Conservation (phyloP, 805 yeast genomes). For the Kodamaea kaohsiungensis region DNA sequence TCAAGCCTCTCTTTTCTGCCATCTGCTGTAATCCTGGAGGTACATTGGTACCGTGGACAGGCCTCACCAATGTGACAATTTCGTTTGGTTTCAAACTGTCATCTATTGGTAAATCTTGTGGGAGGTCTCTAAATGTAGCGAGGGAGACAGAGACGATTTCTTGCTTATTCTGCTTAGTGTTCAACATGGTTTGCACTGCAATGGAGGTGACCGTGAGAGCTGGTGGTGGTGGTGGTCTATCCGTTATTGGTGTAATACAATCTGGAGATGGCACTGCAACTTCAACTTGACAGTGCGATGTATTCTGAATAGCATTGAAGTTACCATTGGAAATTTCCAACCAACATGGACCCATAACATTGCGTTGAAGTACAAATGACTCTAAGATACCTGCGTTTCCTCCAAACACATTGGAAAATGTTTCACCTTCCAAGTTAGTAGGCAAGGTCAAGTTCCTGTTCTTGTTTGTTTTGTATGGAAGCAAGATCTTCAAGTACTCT, state of each 20-base stretch:
- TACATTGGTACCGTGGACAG: conserved; percentile 60
- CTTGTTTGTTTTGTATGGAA: conserved; percentile 72
- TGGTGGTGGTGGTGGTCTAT: conserved; percentile 56
- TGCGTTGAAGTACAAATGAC: conserved; percentile 76
- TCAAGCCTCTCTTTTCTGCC: conserved; percentile 55
- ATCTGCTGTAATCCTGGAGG: conserved; percentile 75
- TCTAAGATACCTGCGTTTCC: conserved; percentile 74
- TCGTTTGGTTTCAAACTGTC: conserved; percentile 62
- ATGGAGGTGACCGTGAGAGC: conserved; percentile 68
- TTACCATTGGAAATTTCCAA: conserved; percentile 67
- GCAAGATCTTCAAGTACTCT: conserved; percentile 73
- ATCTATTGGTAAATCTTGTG: conserved; percentile 74
- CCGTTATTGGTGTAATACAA: conserved; percentile 48
- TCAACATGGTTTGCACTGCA: conserved; percentile 79
- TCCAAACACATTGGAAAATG: conserved; percentile 81
- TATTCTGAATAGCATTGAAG: conserved; percentile 55
- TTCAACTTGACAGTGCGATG: conserved; percentile 83
- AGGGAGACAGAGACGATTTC: conserved; percentile 84
- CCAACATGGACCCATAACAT: conserved; percentile 99
- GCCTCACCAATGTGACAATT: conserved; percentile 74
- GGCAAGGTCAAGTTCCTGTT: conserved; percentile 53
- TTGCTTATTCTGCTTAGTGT: conserved; percentile 71
- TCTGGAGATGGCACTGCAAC: conserved; percentile 55
- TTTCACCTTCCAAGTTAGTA: conserved; percentile 67
- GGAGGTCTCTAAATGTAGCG: conserved; percentile 66